Base-by-base conservation (phyloP, 2,329 filamentous ascomycete species). In the Fusarium acutatum region DNA sequence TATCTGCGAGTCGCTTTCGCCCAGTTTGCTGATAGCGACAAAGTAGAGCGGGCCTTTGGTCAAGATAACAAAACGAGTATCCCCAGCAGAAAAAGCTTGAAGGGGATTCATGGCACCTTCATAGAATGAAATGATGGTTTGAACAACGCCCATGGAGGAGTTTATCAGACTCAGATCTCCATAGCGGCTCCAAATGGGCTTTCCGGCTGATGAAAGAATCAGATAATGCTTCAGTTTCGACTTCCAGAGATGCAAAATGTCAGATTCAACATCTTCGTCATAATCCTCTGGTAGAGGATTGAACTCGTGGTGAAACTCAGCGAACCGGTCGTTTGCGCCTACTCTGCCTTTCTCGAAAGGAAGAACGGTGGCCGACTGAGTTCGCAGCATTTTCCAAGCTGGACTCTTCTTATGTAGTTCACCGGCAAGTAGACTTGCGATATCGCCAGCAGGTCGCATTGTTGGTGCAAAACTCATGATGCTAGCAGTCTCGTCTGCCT, bases 71-170 rank as follows among this genome's bases (percentile, higher is more conserved):
- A 99, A 98, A 66, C 93, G 92, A 32, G 94, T 91, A 60, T 91
- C 89, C 20, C 93, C 95, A n/a, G 96, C 95, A 5, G 92, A 94
- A 80, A 99, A 99, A 20, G 92, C 92, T 73, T 90, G 89, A 17
- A 99, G 86, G 2, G 89, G 90, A 79, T 97, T 94, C 63, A 93
- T 89, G 14, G 92, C 89, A 50, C 91, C 91, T 80, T 97, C 93
- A 79, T 97, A 98, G 80, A 98, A 98, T 3, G 96, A 98, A 71
- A 99, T 97, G 76, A 99, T 96, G 47, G 96, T 99, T 81, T 98
- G 96, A 5, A 98, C 92, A 24, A 99, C 92, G 44, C 96, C 96
- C 81, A 98, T 96, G 77, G 96, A 98, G 57, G 93, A 93, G 77
- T 97, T 97, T 80, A 98, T 94, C 47, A 98, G 86, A 61, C 92